Base-by-base conservation (phyloP, 768 basidiomycete genomes). In the Boletus pseudopeckii region DNA sequence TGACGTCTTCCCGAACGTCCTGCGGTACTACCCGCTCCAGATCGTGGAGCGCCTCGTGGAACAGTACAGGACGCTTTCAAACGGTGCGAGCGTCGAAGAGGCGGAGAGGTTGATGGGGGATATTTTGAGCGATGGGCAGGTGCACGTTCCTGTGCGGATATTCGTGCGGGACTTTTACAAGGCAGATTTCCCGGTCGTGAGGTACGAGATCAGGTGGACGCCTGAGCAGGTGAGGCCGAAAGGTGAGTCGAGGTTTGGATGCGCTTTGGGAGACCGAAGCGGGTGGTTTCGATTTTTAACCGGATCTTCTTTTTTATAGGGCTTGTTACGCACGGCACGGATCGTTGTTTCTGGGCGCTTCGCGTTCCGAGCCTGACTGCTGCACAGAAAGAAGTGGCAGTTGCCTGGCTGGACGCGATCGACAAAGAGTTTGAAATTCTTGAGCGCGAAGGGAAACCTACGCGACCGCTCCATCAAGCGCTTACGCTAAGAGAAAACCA, bases 141-240 rank as follows among this genome's bases (percentile, higher is more conserved):
- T 90, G 6, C 77, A 90, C 64, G 65, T 90, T 1, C 88, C 88
- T 0, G 77, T 83, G 37, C 72, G 86, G 37, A 53, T 90, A 37
- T 74, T 91, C 28, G 76, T 77, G 32, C 72, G 81, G 55, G 88
- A 90, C 60, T 68, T 89, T 60, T 66, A 75, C 14, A 66, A 70
- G 6, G 76, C 73, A 1, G 78, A 75, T 1, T 89, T 84, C 64
- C 87, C 87, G 0, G 77, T 88, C 1, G 64, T 86, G 52, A 75
- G 88, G 52, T 91, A 90, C 62, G 72, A 78, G 58, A 84, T 91
- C 48, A 72, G 79, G 32, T 89, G 85, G 85, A 80, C 82, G 1
- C 85, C 88, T 0, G 81, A 84, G 62, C 78, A 83, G 48, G 59
- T 74, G 43, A 77, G 83, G 8, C 73, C 77, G 2, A 68, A 77